A percentile compares a stretch with the other conserved stretches of the same genome.
These are phyloP conservation scores for Acer yangbiense DNA, from an alignment of 345 rosid species.

Conservation along the genomic window DNA sequence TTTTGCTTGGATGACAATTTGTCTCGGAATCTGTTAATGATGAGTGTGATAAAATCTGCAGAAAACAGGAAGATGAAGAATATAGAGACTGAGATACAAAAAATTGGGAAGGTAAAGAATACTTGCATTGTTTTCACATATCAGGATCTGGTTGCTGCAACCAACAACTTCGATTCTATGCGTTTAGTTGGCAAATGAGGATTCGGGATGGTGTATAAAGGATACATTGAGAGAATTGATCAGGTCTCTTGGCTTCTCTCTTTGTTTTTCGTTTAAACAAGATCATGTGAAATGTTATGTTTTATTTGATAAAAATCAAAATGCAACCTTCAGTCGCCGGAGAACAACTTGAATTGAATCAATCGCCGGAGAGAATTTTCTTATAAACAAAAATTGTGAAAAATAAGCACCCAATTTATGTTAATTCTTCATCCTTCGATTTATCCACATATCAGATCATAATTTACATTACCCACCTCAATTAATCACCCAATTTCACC, in stretches of 20 bases:
- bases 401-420: no score
- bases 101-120: conserved; percentile 40
- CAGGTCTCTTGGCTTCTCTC: conserved; percentile 30
- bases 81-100: conserved; percentile 51
- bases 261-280: background rate
- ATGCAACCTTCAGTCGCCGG: no score
- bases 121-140: conserved; percentile 40
- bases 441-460: no score
- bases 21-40: no score
- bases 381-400: no score
- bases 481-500: no score
- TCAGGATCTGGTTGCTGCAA: conserved; percentile 51
- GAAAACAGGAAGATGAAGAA: conserved; percentile 44
- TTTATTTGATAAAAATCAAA: conserved; percentile 1
- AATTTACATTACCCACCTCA: no score
- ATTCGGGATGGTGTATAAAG: conserved; percentile 62
- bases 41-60: conserved; percentile 12
- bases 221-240: conserved; percentile 38
- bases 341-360: no score
- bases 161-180: conserved; percentile 50
- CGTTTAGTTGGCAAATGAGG: conserved; percentile 71
- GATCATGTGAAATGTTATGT: background rate
- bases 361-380: no score
- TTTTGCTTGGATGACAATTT: background rate
- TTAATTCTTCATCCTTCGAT: no score